phyloP scores from a whole-genome alignment of 164 flowering plant species.

The Warburgia ugandensis region DNA sequence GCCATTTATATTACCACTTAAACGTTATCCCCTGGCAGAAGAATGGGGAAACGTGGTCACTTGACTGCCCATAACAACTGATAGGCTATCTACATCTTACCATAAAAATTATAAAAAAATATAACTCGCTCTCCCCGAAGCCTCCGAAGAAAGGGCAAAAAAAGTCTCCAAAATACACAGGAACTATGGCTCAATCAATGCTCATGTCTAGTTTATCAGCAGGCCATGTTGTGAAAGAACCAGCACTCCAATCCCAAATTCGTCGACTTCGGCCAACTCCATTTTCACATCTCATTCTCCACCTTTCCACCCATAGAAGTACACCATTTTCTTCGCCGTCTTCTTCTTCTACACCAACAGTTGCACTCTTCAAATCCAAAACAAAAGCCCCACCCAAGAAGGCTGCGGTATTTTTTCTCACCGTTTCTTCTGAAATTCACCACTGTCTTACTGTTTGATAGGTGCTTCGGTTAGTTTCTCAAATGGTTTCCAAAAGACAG shows the following conservation, averaged over 20 bases:
- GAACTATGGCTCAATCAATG: slow-evolving; percentile 75
- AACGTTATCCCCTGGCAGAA: background rate
- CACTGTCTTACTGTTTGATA: too few relatives aligned
- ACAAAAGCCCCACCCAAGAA: slow-evolving; percentile 74
- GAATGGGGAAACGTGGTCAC: slow-evolving; percentile 10
- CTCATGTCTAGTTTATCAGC: slow-evolving; percentile 38
- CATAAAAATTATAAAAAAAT: too few relatives aligned
- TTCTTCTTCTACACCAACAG: slow-evolving; percentile 21
- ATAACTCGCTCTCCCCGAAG: too few relatives aligned
- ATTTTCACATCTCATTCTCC: slow-evolving; percentile 35
- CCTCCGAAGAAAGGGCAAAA: too few relatives aligned
- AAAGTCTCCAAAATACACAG: background rate
- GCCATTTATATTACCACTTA: too few relatives aligned
- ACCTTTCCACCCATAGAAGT: slow-evolving; percentile 15
- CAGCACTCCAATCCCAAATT: slow-evolving; percentile 29
- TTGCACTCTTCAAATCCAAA: slow-evolving; percentile 80
- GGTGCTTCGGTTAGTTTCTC: too few relatives aligned
- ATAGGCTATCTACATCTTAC: slow-evolving; percentile 31
- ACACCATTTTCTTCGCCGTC: slow-evolving; percentile 10
- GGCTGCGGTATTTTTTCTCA: too few relatives aligned
- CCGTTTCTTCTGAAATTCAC: too few relatives aligned
- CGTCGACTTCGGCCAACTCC: slow-evolving; percentile 33
- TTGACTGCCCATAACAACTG: slow-evolving; percentile 6
- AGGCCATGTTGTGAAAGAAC: slow-evolving; percentile 23
- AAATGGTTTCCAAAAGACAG: too few relatives aligned